Evolutionary conservation across 208 protist genomes (phyloP).

Genomic region (Acanthamoeba lenticulata): DNA sequence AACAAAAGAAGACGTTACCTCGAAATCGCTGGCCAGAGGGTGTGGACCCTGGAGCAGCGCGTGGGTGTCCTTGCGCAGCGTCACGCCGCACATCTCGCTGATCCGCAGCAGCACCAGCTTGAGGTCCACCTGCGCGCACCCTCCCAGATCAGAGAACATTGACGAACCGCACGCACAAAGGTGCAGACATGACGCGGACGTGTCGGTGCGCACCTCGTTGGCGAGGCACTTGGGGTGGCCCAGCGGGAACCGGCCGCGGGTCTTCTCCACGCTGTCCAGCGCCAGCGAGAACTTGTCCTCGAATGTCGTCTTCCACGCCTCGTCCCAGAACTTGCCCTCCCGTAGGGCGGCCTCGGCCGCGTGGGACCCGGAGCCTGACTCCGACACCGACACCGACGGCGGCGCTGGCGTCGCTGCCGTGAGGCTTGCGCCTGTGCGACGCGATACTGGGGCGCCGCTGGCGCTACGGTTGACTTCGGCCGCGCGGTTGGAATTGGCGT

Average conservation of each 20-base stretch:
- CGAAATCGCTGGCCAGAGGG: background rate
- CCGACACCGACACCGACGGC: no score
- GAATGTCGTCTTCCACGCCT: background rate
- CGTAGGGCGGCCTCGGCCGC: no score
- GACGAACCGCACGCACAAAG: no score
- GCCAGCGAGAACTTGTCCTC: slow-evolving; percentile 21
- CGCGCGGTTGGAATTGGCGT: background rate
- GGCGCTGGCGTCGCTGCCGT: background rate
- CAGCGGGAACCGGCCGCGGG: background rate
- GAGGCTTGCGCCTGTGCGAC: background rate
- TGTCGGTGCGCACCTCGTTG: background rate
- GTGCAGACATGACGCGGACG: no score
- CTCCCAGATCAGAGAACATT: no score
- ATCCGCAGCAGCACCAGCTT: slow-evolving; percentile 19
- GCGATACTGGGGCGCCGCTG: background rate
- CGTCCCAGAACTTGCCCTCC: slow-evolving; percentile 37
- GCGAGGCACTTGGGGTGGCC: background rate
- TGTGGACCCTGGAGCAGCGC: background rate
- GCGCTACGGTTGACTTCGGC: background rate
- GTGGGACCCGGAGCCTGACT: no score
- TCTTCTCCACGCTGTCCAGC: background rate
- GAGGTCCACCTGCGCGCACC: slow-evolving; percentile 7
- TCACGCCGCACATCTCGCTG: slow-evolving; percentile 59
- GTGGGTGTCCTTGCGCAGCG: slow-evolving; percentile 15
- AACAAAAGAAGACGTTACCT: background rate